Base-by-base conservation (phyloP, 2,329 filamentous ascomycete species). In the Alternaria arborescens region DNA sequence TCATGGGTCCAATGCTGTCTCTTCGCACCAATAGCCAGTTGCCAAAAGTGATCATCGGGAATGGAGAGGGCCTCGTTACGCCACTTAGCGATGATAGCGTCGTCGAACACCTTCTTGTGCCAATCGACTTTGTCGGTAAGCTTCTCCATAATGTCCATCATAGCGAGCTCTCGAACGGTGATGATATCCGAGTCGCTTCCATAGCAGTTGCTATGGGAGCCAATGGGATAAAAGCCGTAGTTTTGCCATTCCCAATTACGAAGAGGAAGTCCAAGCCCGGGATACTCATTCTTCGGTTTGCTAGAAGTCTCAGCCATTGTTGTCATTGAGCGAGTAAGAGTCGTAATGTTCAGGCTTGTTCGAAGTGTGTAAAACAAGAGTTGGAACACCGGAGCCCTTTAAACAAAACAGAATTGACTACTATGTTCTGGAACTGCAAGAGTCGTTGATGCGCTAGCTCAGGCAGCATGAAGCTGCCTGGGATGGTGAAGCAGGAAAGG, bases 101-200 rank as follows among this genome's bases (percentile, higher is more conserved):
- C 69, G 44, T 82, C 71, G 47, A 76, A 72, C 12, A 82, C 73
- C 62, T 81, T 82, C 32, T 69, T 67, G 48, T 78, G 68, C 81
- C 81, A 82, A 6, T 78, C 67, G 1, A 66, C 64, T 47, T 78
- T 78, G 56, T 83, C 80, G 2, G 80, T 82, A 5, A 82, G 66
- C 0, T 68, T 55, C 40, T 82, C 77, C 71, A 82, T 79, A 34
- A 80, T 58, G 5, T 62, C 59, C 42, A 82, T 65, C 78, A 82
- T 81, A 3, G 63, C 68, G 8, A 74, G 60, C 59, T 82, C 80
- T 36, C 78, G 77, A 26, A 80, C 65, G 3, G 77, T 72, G 7
- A 77, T 48, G 4, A 63, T 48, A 4, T 61, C 62, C 12, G 61
- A 61, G 1, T 44, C 7, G 20, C 43, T 61, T 20, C 41, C 48